phyloP scores from a whole-genome alignment of 164 flowering plant species.

The Saururus chinensis region DNA sequence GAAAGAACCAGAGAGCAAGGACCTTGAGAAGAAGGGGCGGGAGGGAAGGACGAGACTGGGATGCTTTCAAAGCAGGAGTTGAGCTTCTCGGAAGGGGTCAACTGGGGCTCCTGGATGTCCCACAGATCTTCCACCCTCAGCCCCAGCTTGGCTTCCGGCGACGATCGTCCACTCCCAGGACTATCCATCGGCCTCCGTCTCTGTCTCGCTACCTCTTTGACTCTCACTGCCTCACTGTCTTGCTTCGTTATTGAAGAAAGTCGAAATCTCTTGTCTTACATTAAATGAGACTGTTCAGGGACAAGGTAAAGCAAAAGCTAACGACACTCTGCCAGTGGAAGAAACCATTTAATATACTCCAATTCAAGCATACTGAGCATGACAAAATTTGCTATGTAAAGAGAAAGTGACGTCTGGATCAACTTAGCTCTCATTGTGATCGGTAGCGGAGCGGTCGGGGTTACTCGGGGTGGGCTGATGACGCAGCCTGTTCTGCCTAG shows the following conservation, averaged over 20 bases:
- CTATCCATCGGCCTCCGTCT: neutral
- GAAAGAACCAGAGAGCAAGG: neutral
- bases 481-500: too few relatives aligned
- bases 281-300: too few relatives aligned
- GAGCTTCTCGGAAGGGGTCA: conserved; percentile 86
- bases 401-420: too few relatives aligned
- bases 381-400: too few relatives aligned
- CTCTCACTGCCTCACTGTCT: neutral
- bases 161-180: conserved; percentile 26
- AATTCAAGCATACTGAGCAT: too few relatives aligned
- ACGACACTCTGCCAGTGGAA: too few relatives aligned
- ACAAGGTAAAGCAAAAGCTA: too few relatives aligned
- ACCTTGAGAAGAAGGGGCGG: conserved; percentile 56
- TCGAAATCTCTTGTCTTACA: too few relatives aligned
- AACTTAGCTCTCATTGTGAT: too few relatives aligned
- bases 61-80: conserved; percentile 92
- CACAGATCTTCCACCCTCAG: conserved; percentile 78
- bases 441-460: too few relatives aligned
- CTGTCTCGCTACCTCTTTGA: neutral
- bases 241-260: neutral
- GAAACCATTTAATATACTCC: too few relatives aligned
- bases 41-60: conserved; percentile 83
- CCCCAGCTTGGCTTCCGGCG: conserved; percentile 89
- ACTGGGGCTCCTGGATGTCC: conserved; percentile 73
- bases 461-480: too few relatives aligned